A percentile compares a stretch with the other conserved stretches of the same genome.
These are phyloP conservation scores for Moesziomyces sp. DNA, from an alignment of 1,284 basidiomycete species.

Conservation along the genomic window DNA sequence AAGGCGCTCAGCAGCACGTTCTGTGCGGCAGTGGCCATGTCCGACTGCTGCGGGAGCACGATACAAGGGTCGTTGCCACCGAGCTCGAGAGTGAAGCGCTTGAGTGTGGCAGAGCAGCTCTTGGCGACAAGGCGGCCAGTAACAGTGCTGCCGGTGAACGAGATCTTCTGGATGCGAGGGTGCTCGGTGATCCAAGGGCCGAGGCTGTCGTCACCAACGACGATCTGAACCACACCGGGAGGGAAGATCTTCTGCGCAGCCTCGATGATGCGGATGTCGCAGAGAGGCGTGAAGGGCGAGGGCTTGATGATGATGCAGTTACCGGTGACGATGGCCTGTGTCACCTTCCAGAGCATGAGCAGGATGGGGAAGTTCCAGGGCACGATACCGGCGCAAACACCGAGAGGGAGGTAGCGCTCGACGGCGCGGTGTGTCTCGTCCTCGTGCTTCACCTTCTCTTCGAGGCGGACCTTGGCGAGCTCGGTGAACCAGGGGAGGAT, in stretches of 20 bases:
- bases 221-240: conserved; percentile 44
- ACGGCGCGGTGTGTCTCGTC: conserved; percentile 21
- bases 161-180: conserved; percentile 43
- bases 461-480: conserved; percentile 27
- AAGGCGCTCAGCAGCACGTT: conserved; percentile 27
- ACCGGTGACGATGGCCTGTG: conserved; percentile 40
- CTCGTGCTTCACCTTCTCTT: conserved; percentile 34
- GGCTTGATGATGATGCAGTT: conserved; percentile 55
- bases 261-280: conserved; percentile 43
- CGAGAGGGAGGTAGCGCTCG: conserved; percentile 33
- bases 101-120: conserved; percentile 47
- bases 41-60: conserved; percentile 25
- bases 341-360: conserved; percentile 46
- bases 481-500: conserved; percentile 39
- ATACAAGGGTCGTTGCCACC: conserved; percentile 47
- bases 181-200: conserved; percentile 50
- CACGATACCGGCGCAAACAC: conserved; percentile 44
- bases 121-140: conserved; percentile 43
- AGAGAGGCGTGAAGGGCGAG: conserved; percentile 49
- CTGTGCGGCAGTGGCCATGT: conserved; percentile 24
- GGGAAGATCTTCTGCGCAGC: conserved; percentile 46
- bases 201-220: conserved; percentile 42
- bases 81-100: conserved; percentile 51
- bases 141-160: conserved; percentile 44
- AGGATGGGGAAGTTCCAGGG: conserved; percentile 54